Percentiles rank a stretch among this genome's conserved stretches.
Conservation (phyloP, 2,329 filamentous ascomycete genomes). For the Chrysosporium keratinophilum region DNA sequence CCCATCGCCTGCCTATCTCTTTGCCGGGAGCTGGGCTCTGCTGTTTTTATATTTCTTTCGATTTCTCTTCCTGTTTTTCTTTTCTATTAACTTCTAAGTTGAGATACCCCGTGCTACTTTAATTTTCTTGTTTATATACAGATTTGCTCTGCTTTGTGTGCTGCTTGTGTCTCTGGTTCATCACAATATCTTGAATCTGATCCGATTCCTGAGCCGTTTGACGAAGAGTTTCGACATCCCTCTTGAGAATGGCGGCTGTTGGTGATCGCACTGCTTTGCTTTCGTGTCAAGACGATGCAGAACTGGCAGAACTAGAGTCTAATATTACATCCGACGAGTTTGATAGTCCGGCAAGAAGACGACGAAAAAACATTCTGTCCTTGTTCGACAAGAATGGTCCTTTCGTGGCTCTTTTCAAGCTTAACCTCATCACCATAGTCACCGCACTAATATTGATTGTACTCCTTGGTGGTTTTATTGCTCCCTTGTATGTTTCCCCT, state of each 20-base stretch:
- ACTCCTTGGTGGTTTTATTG: slow-evolving; percentile 3
- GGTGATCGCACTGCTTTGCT: slow-evolving; percentile 3
- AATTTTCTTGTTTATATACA: not conserved
- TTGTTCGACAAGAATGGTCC: not conserved
- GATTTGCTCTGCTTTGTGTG: not conserved
- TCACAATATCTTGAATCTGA: no score
- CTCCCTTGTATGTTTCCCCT: slow-evolving; percentile 5
- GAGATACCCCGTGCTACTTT: not conserved
- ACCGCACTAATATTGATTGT: not conserved
- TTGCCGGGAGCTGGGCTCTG: not conserved
- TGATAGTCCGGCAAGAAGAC: not conserved
- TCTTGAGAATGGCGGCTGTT: not conserved
- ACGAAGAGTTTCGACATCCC: not conserved
- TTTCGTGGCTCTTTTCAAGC: not conserved
- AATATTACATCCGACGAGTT: not conserved
- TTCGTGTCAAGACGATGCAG: slow-evolving; percentile 3
- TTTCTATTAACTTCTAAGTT: not conserved
- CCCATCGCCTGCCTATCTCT: not conserved
- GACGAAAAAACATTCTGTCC: not conserved
- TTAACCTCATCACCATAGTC: slow-evolving; percentile 5
- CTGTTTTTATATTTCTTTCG: not conserved
- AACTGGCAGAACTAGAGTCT: not conserved
- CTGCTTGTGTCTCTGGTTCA: not conserved
- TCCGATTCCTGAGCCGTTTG: not conserved
- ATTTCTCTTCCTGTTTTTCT: not conserved